These are phyloP conservation scores for Neonectria neomacrospora DNA, from an alignment of 2,329 filamentous ascomycete genomes.

Conservation along the genomic window DNA sequence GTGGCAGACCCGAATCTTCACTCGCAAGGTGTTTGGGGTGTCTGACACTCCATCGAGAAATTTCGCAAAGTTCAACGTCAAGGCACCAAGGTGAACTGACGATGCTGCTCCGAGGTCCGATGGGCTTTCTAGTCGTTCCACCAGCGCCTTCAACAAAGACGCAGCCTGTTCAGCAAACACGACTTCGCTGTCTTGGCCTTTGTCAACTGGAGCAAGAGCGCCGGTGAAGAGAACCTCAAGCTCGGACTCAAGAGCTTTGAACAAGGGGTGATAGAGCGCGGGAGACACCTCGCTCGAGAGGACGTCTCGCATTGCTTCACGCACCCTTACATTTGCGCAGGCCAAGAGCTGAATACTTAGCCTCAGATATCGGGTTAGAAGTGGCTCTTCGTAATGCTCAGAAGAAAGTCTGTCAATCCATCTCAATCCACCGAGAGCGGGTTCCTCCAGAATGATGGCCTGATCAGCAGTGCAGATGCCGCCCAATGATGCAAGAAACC, in stretches of 20 bases:
- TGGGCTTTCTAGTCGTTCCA: constrained; percentile 72
- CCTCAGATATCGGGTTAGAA: constrained; percentile 69
- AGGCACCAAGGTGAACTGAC: constrained; percentile 70
- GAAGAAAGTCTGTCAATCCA: constrained; percentile 73
- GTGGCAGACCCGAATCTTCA: constrained; percentile 77
- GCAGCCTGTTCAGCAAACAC: constrained; percentile 75
- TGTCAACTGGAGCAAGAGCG: constrained; percentile 61
- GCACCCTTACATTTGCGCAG: constrained; percentile 71
- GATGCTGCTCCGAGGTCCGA: constrained; percentile 71
- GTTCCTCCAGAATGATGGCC: constrained; percentile 66
- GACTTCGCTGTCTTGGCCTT: constrained; percentile 68
- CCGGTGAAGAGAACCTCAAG: constrained; percentile 71
- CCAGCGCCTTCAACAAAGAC: constrained; percentile 69
- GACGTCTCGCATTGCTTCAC: constrained; percentile 74
- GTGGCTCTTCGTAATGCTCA: constrained; percentile 69
- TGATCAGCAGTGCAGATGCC: constrained; percentile 73
- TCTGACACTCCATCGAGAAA: constrained; percentile 71
- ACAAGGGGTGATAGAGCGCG: constrained; percentile 69
- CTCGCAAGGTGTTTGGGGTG: constrained; percentile 65
- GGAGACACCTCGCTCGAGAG: constrained; percentile 73
- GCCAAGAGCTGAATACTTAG: constrained; percentile 73
- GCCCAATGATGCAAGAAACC: constrained; percentile 74
- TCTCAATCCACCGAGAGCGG: constrained; percentile 64
- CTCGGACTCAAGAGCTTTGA: constrained; percentile 73
- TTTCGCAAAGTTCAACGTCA: constrained; percentile 74